Conservation (phyloP, 176 grass and related monocot species). For the Themeda triandra region DNA sequence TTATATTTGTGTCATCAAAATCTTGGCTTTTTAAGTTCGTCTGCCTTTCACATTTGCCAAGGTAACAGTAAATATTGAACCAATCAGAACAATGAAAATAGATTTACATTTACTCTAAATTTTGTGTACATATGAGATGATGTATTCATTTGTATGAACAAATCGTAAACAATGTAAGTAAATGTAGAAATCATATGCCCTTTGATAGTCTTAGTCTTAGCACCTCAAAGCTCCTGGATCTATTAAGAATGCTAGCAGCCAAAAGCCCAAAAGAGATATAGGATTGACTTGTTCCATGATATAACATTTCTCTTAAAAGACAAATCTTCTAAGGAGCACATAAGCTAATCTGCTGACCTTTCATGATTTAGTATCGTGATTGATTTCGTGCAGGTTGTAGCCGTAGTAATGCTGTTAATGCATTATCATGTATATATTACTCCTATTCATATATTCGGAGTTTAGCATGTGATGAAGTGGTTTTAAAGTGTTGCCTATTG, state of each 20-base stretch:
- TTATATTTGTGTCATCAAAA: not conserved
- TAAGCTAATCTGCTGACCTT: not conserved
- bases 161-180: not conserved
- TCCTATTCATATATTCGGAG: not conserved
- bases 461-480: not conserved
- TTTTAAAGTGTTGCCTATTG: not conserved
- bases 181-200: not conserved
- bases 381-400: not conserved
- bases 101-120: not conserved
- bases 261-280: not conserved
- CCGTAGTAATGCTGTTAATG: not conserved
- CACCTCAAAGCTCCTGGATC: slow-evolving; percentile 3
- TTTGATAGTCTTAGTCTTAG: not conserved
- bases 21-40: not conserved
- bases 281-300: not conserved
- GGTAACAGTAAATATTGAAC: not conserved
- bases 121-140: not conserved
- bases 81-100: not conserved
- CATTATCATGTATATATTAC: not conserved
- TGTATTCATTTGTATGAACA: not conserved
- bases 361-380: not conserved
- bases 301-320: not conserved
- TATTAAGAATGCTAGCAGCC: not conserved
- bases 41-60: not conserved
- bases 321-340: not conserved